Conservation (phyloP, 371 early-diverging fungal species). For the Zychaea mexicana region DNA sequence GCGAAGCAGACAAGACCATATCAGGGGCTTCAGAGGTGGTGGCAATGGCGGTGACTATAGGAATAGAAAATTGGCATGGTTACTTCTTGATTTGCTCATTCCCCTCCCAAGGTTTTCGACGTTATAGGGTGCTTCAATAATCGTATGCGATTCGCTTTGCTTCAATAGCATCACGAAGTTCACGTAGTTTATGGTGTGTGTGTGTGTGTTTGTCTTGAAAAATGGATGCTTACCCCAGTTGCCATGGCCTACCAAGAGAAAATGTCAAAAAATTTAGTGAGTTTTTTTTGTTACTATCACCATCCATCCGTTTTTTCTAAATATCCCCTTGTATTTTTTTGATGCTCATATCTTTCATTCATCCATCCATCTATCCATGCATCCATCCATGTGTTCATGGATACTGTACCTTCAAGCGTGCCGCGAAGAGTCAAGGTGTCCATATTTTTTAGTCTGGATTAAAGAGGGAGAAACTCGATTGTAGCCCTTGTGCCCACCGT, state of each 20-base stretch:
- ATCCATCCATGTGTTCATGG: conserved; percentile 10
- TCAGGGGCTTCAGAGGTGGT: conserved; percentile 92
- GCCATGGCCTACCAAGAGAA: conserved; percentile 29
- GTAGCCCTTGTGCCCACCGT: neutral
- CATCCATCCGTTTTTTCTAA: neutral
- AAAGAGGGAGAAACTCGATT: conserved; percentile 21
- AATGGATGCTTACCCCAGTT: conserved; percentile 31
- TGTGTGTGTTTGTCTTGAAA: conserved; percentile 1
- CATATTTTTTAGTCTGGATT: conserved; percentile 18
- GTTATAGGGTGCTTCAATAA: no score
- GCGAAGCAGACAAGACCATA: conserved; percentile 90
- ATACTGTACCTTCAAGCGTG: conserved; percentile 29
- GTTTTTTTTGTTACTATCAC: neutral
- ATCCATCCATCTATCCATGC: conserved; percentile 27
- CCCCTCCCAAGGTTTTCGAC: no score
- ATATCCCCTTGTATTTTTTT: conserved; percentile 17
- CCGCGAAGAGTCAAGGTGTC: conserved; percentile 57
- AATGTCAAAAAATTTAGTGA: conserved; percentile 4
- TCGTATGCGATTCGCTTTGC: no score
- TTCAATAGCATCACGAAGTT: no score
- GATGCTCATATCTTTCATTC: no score
- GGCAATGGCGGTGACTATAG: conserved; percentile 89
- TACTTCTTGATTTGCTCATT: neutral
- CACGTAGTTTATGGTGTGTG: neutral
- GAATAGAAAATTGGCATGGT: neutral